A percentile compares a stretch with the other conserved stretches of the same genome.
These are phyloP conservation scores for Hyphodiscus sp. DNA, from an alignment of 2,329 filamentous ascomycete genomes.

Conservation along the genomic window DNA sequence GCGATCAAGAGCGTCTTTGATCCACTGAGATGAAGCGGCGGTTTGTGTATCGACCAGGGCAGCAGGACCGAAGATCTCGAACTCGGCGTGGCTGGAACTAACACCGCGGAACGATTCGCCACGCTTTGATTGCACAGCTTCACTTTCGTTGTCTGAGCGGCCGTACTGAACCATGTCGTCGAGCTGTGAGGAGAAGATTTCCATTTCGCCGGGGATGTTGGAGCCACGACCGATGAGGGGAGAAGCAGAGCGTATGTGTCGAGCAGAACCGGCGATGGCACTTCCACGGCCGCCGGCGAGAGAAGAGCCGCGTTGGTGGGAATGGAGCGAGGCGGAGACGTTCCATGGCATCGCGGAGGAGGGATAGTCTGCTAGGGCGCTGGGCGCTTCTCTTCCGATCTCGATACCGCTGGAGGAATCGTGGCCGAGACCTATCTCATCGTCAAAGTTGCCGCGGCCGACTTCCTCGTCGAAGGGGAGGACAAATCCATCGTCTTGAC, in stretches of 20 bases:
- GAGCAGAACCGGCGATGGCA: conserved; percentile 3
- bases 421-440: conserved; percentile 31
- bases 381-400: conserved; percentile 60
- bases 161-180: conserved; percentile 23
- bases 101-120: conserved; percentile 1
- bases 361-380: conserved; percentile 60
- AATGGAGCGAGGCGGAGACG: conserved; percentile 46
- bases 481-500: conserved; percentile 13
- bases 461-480: conserved; percentile 28
- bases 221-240: conserved; percentile 48
- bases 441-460: conserved; percentile 26
- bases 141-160: conserved; percentile 12
- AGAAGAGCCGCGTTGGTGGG: conserved; percentile 36
- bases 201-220: conserved; percentile 20
- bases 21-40: conserved; percentile 40
- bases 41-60: conserved; percentile 42
- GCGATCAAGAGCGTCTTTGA: conserved; percentile 45
- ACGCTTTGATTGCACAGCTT: neutral
- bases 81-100: conserved; percentile 24
- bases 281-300: conserved; percentile 10
- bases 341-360: conserved; percentile 65
- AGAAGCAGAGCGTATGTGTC: conserved; percentile 51
- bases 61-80: conserved; percentile 36
- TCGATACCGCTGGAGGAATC: conserved; percentile 53
- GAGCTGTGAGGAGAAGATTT: conserved; percentile 17